Evolutionary conservation across 345 rosid species (phyloP).

Genomic region (Eucalyptus grandis): DNA sequence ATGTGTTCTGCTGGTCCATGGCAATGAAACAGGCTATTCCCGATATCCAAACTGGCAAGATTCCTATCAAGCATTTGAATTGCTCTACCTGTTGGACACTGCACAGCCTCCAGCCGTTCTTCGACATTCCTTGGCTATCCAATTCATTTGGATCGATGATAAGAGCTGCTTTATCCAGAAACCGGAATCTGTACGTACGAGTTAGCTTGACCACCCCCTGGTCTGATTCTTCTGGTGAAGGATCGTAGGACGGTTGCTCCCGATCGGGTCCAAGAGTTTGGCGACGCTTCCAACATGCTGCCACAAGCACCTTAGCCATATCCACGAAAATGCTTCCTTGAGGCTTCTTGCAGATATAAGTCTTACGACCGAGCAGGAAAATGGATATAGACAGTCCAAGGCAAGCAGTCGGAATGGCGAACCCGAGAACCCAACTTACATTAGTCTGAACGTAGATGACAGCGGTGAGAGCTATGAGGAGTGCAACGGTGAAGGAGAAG

Average conservation of each 20-base stretch:
- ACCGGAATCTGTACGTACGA: slow-evolving; percentile 22
- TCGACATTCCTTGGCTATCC: slow-evolving; percentile 24
- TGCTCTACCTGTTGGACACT: slow-evolving; percentile 54
- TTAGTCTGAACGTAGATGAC: slow-evolving; percentile 60
- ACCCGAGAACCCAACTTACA: slow-evolving; percentile 61
- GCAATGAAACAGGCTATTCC: slow-evolving; percentile 53
- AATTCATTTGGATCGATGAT: slow-evolving; percentile 32
- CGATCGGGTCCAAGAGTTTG: not conserved
- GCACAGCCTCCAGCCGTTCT: slow-evolving; percentile 43
- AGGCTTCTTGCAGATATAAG: slow-evolving; percentile 33
- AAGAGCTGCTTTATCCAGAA: slow-evolving; percentile 47
- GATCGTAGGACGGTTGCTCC: slow-evolving; percentile 7
- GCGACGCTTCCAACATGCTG: slow-evolving; percentile 30
- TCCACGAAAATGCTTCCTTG: slow-evolving; percentile 45
- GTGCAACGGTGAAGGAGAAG: slow-evolving; percentile 52
- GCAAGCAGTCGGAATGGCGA: slow-evolving; percentile 50
- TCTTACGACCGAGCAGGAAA: slow-evolving; percentile 43
- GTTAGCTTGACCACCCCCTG: slow-evolving; percentile 1
- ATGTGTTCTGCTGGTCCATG: slow-evolving; percentile 53
- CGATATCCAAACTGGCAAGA: slow-evolving; percentile 49
- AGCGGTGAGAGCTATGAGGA: slow-evolving; percentile 38
- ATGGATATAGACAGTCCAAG: slow-evolving; percentile 24
- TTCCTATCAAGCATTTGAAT: slow-evolving; percentile 30
- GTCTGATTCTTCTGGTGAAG: not conserved
- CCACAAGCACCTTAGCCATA: slow-evolving; percentile 34